Evolutionary conservation across 1,284 basidiomycete species (phyloP).

Genomic region (Pseudozyma thailandica): DNA sequence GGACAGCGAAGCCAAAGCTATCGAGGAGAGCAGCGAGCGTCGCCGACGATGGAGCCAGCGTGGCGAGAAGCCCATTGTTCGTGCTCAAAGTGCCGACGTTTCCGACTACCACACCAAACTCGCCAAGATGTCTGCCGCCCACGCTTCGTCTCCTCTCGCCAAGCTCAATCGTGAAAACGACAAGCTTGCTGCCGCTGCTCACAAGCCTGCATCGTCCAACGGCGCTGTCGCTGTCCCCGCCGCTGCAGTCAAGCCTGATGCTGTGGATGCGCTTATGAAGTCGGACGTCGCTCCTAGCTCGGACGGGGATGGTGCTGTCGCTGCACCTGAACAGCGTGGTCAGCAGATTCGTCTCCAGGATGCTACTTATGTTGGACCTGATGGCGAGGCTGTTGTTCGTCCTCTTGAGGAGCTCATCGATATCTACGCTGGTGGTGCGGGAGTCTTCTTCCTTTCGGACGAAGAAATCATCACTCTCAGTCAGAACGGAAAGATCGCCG

Average conservation of each 20-base stretch:
- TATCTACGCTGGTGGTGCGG: conserved; percentile 82
- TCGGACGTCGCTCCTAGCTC: conserved; percentile 39
- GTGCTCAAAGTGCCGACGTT: conserved; percentile 40
- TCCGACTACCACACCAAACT: conserved; percentile 69
- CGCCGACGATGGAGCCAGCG: conserved; percentile 35
- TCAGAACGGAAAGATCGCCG: conserved; percentile 90
- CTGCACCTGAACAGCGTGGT: conserved; percentile 26
- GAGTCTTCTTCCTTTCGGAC: conserved; percentile 77
- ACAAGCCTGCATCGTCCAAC: conserved; percentile 5
- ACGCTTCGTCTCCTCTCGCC: conserved; percentile 30
- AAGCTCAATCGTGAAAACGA: conserved; percentile 35
- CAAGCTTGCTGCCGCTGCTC: conserved; percentile 19
- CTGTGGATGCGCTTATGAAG: conserved; percentile 27
- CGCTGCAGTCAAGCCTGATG: conserved; percentile 33
- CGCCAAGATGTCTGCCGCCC: conserved; percentile 39
- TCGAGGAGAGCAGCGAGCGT: conserved; percentile 38
- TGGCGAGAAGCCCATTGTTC: conserved; percentile 19
- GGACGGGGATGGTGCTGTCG: conserved; percentile 46
- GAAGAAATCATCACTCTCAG: conserved; percentile 91
- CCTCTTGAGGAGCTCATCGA: conserved; percentile 81
- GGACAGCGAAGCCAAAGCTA: conserved; percentile 45
- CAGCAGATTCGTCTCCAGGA: conserved; percentile 42
- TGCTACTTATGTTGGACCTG: conserved; percentile 39
- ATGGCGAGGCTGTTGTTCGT: conserved; percentile 60
- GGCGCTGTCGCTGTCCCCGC: conserved; percentile 43